Evolutionary conservation across 83 land plant species (phyloP).

Genomic region (Picea mariana): DNA sequence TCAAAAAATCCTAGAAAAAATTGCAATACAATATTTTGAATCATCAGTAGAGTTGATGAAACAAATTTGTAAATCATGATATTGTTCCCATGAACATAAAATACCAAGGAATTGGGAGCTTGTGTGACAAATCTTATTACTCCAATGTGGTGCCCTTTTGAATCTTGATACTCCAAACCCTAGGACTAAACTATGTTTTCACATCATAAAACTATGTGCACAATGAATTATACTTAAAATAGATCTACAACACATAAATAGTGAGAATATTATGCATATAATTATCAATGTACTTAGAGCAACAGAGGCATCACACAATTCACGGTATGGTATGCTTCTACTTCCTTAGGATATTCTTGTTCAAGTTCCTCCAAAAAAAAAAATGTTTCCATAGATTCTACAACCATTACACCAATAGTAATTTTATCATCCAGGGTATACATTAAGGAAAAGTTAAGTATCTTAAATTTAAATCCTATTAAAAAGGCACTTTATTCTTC

Average conservation of each 20-base stretch:
- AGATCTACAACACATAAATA: constrained; percentile 7
- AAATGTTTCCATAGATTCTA: constrained; percentile 83
- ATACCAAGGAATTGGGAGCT: too few relatives aligned
- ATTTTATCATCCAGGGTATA: not conserved
- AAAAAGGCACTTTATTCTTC: too few relatives aligned
- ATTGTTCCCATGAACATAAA: too few relatives aligned
- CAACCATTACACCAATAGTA: constrained; percentile 21
- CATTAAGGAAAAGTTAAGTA: too few relatives aligned
- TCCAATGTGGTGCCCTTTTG: not conserved
- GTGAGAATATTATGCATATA: not conserved
- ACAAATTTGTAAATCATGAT: too few relatives aligned
- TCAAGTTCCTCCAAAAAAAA: constrained; percentile 91
- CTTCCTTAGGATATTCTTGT: constrained; percentile 92
- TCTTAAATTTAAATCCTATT: too few relatives aligned
- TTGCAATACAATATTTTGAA: too few relatives aligned
- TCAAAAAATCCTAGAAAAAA: too few relatives aligned
- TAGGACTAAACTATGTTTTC: not conserved
- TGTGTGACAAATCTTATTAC: not conserved
- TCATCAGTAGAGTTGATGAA: too few relatives aligned
- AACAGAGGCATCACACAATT: constrained; percentile 76
- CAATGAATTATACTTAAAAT: not conserved
- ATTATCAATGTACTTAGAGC: constrained; percentile 56
- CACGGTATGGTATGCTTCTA: constrained; percentile 83
- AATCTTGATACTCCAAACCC: not conserved
- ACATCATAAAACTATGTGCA: not conserved